Conservation (phyloP, 495 filamentous ascomycete genomes). For the Aspergillus biplanus region DNA sequence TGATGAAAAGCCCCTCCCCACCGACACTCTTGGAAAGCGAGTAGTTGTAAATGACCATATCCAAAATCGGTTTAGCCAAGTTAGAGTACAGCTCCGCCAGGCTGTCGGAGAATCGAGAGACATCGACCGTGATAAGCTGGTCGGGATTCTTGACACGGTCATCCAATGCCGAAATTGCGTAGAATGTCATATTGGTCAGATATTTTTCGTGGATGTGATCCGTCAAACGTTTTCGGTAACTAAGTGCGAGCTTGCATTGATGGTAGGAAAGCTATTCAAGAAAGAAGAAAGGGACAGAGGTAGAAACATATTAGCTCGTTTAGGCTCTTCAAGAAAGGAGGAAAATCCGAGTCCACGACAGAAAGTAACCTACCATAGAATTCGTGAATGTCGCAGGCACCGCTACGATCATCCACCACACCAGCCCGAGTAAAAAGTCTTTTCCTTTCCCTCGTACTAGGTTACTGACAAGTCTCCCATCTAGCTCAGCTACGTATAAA, state of each 20-base stretch:
- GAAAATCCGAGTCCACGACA: not conserved
- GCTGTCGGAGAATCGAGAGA: slow-evolving; percentile 93
- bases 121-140: slow-evolving; percentile 95
- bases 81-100: slow-evolving; percentile 96
- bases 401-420: slow-evolving; percentile 99
- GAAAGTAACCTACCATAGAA: slow-evolving; percentile 77
- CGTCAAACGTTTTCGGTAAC: slow-evolving; percentile 90
- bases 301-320: too few relatives aligned
- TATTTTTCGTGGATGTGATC: slow-evolving; percentile 93
- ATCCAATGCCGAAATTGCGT: slow-evolving; percentile 91
- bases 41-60: slow-evolving; percentile 96
- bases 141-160: slow-evolving; percentile 99
- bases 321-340: not conserved
- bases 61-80: slow-evolving; percentile 90
- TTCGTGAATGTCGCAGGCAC: slow-evolving; percentile 99
- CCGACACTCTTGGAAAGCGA: slow-evolving; percentile 91
- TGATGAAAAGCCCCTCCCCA: slow-evolving; percentile 90
- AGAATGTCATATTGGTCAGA: slow-evolving; percentile 95
- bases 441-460: slow-evolving; percentile 88
- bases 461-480: slow-evolving; percentile 87
- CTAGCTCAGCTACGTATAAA: slow-evolving; percentile 93
- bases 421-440: slow-evolving; percentile 84
- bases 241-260: slow-evolving; percentile 89
- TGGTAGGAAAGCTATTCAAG: slow-evolving; percentile 84
- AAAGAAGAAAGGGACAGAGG: not conserved